Base-by-base conservation (phyloP, 73 alveolate species). In the Paramecium tetraurelia region DNA sequence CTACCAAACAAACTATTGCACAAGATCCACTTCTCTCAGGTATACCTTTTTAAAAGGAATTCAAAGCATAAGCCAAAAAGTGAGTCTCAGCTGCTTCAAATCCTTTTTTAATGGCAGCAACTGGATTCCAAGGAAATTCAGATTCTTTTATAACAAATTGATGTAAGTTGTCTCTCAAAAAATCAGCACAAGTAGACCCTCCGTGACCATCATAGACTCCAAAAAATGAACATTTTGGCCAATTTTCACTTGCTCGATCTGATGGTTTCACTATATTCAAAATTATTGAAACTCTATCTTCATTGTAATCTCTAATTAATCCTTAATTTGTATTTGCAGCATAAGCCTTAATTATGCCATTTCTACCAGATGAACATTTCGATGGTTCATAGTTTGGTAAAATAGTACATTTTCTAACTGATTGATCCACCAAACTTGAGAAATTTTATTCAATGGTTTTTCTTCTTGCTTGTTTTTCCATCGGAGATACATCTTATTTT, bases 191-290 rank as follows among this genome's bases (percentile, higher is more conserved):
- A 3, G 95, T 95, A 35, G 95, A 96, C 18, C 99, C 99, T 75
- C 99, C 99, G 92, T 98, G 99, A 1, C 99, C 99, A 96, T 98
- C 99, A 96, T 96, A 98, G 43, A 98, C 97, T 20, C 99, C 99
- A 92, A 98, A 98, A 96, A 96, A 98, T 33, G 98, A 97, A 69
- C 97, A 92, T 90, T 96, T 96, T 7, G 99, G 99, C 99, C 99
- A 97, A 43, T 43, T 36, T 36, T 92, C 96, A 20, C 53, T 41
- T 1, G n/a, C 77, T 68, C 93, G 88, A 75, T 86, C 75, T 21
- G 86, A 36, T 9, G 99, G 98, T 84, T 95, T 72, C 53, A 93
- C 89, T 85, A 96, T 94, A 70, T 97, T 97, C 84, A 97, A 95
- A 41, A 97, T 96, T 2, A 98, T 98, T 8, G 99, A 95, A 41